Evolutionary conservation across 495 filamentous ascomycete genomes (phyloP), one percentile per base, ranked within the genome.

Genomic region (Thermochaetoides thermophila): DNA sequence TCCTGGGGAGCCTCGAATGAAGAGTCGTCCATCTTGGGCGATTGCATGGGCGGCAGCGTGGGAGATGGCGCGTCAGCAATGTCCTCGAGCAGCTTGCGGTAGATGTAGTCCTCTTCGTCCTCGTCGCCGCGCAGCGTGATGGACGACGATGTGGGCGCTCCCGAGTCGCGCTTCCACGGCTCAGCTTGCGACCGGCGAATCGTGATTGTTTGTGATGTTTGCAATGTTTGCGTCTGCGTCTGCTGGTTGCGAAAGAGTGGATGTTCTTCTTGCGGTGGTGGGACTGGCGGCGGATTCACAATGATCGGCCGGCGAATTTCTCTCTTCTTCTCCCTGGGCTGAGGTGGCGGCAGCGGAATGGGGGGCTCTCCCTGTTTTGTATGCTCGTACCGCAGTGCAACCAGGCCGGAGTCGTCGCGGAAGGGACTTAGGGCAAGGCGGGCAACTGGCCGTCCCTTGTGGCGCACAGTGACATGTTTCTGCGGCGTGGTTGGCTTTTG

Each of bases 321-420:
- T 18, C 53, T 49, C n/a, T n/a, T n/a, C n/a, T n/a, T n/a, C n/a
- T n/a, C n/a, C n/a, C n/a, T n/a, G n/a, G n/a, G n/a, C n/a, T n/a
- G n/a, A n/a, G 59, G 55, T 17, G 60, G 56, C 35, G 63, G 60
- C 15, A 71, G 50, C 1, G 66, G 68, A 31, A 69, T 69, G 5
- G 72, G 71, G 18, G 68, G 64, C 43, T 72, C 60, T 11, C 63
- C 66, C 39, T 64, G 57, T 19, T 58, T 47, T 10, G 68, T 70
- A 40, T 70, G 55, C 40, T 72, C 66, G 50, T 76, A 74, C 12
- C 67, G 61, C 29, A 74, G 42, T 21, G 54, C 66, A 29, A 66
- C 58, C 39, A 70, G 46, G 43, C 55, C 57, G 17, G 56, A 52
- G 46, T 68, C 63, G 37, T 60, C 59, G 29, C 59, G 53, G 42